Evolutionary conservation across 139 green algal species (phyloP).

Genomic region (Micromonas commoda): DNA sequence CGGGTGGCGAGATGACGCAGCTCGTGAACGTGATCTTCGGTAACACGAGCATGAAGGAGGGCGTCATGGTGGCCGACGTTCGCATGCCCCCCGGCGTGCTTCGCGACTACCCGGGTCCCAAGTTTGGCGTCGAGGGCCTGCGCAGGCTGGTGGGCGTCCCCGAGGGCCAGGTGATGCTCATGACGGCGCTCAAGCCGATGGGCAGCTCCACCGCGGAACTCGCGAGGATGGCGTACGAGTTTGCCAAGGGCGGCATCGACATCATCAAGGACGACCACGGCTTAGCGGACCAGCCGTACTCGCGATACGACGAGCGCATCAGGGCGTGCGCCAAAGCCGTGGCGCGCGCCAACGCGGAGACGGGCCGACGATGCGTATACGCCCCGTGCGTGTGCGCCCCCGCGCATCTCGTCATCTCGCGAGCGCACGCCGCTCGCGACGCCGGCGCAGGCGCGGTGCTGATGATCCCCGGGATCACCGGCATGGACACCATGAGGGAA

Average conservation of each 20-base stretch:
- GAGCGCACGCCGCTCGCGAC: constrained; percentile 23
- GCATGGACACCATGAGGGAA: constrained; percentile 32
- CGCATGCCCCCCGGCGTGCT: not conserved
- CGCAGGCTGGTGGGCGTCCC: constrained; percentile 19
- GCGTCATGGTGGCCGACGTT: constrained; percentile 27
- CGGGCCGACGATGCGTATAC: constrained; percentile 31
- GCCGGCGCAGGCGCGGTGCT: constrained; percentile 32
- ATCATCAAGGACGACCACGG: constrained; percentile 43
- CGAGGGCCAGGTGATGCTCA: constrained; percentile 28
- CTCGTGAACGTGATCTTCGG: constrained; percentile 40
- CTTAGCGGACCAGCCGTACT: constrained; percentile 34
- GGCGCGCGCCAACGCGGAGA: constrained; percentile 31
- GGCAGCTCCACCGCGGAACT: constrained; percentile 25
- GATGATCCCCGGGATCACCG: constrained; percentile 40
- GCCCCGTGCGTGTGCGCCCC: constrained; percentile 34
- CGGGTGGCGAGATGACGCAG: constrained; percentile 34
- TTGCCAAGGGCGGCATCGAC: constrained; percentile 35
- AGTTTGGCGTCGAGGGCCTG: constrained; percentile 31
- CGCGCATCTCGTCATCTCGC: constrained; percentile 21
- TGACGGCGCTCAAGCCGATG: constrained; percentile 41
- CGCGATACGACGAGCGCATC: constrained; percentile 36
- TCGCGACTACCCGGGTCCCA: constrained; percentile 23
- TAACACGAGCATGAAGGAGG: constrained; percentile 33
- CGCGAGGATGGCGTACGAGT: constrained; percentile 31
- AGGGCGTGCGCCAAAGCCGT: constrained; percentile 17